Evolutionary conservation across 2,329 filamentous ascomycete species (phyloP).

Genomic region (Lecanoromycetidae sp.): DNA sequence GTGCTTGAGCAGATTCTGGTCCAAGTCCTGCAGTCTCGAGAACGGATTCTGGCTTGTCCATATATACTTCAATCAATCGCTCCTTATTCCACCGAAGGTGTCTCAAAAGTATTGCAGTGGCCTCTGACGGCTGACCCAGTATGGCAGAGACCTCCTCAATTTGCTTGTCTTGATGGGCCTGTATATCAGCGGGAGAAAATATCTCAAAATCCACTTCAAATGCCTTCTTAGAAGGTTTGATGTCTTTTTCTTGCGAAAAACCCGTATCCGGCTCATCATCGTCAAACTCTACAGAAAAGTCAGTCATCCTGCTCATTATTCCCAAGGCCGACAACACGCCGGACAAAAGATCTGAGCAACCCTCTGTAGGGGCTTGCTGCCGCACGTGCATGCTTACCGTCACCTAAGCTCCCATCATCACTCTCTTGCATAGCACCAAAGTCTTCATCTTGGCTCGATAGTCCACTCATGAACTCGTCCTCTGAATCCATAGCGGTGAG

Average conservation of each 20-base stretch:
- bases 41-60: constrained; percentile 72
- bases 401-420: constrained; percentile 49
- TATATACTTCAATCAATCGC: constrained; percentile 84
- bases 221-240: constrained; percentile 59
- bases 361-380: no score
- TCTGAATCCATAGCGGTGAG: constrained; percentile 75
- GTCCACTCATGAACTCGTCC: constrained; percentile 79
- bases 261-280: constrained; percentile 45
- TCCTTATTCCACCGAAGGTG: constrained; percentile 96
- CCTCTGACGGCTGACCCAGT: constrained; percentile 76
- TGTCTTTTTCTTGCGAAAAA: constrained; percentile 57
- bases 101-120: constrained; percentile 78
- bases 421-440: constrained; percentile 57
- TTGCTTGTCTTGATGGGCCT: constrained; percentile 72
- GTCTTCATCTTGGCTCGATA: constrained; percentile 64
- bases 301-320: constrained; percentile 6
- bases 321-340: no score
- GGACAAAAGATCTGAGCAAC: no score
- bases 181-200: constrained; percentile 66
- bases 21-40: constrained; percentile 76
- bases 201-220: constrained; percentile 82
- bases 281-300: constrained; percentile 39
- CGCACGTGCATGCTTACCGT: no score
- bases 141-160: constrained; percentile 86
- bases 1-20: constrained; percentile 47